A percentile compares a stretch with the other conserved stretches of the same genome.
Conservation (phyloP, 2,329 filamentous ascomycete species). For the Pseudomassariella vexata region DNA sequence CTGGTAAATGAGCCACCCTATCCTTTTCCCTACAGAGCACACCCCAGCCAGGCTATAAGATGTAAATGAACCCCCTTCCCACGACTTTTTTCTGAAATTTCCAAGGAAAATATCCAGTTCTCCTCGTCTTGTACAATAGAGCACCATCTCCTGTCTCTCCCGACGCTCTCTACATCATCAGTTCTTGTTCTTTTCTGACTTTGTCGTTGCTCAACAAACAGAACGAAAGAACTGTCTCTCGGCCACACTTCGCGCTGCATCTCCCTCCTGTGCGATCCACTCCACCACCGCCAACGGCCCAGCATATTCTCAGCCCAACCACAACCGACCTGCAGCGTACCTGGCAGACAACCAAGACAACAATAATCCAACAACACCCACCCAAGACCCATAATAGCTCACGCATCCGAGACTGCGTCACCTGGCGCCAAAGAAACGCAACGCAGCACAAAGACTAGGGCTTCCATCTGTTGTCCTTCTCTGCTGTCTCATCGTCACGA, state of each 20-base stretch:
- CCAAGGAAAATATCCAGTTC: constrained; percentile 6
- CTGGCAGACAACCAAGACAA: constrained; percentile 8
- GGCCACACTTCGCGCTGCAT: constrained; percentile 8
- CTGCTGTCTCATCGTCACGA: constrained; percentile 7
- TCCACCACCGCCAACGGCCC: constrained; percentile 5
- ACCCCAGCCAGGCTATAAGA: constrained; percentile 9
- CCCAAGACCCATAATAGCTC: constrained; percentile 8
- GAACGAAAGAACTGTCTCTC: constrained; percentile 1
- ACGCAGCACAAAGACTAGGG: constrained; percentile 3
- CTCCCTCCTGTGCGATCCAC: constrained; percentile 6
- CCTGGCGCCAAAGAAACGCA: constrained; percentile 6
- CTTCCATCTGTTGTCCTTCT: constrained; percentile 2
- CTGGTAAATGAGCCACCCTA: constrained; percentile 10
- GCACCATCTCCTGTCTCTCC: constrained; percentile 1
- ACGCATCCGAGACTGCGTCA: constrained; percentile 8
- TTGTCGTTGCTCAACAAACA: not conserved
- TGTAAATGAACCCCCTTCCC: constrained; percentile 9
- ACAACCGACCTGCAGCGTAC: constrained; percentile 9
- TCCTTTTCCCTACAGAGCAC: constrained; percentile 5
- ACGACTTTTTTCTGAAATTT: constrained; percentile 2
- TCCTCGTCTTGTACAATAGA: constrained; percentile 10
- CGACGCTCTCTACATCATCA: constrained; percentile 5
- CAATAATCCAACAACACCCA: constrained; percentile 8
- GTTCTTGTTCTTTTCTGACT: constrained; percentile 2
- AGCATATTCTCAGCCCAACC: constrained; percentile 4